phyloP scores from a whole-genome alignment of 129 eudicot species.

The Scalesia atractyloides region DNA sequence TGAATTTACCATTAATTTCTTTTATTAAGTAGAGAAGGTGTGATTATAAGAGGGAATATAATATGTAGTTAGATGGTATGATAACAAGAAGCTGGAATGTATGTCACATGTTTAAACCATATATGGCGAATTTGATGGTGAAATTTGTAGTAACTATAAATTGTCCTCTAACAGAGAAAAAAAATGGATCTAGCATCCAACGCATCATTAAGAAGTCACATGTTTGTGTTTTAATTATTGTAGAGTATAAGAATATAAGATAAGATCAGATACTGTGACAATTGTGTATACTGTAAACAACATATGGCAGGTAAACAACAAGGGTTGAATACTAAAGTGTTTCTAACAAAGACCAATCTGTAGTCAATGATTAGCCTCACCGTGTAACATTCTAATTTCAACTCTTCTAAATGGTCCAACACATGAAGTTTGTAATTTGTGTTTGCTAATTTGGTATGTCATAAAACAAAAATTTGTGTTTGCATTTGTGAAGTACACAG shows the following conservation, averaged over 20 bases:
- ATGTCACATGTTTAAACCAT: background rate
- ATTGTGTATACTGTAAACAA: background rate
- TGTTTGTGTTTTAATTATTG: background rate
- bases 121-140: conserved; percentile 7
- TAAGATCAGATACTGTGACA: conserved; percentile 1
- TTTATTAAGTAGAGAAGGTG: background rate
- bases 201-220: background rate
- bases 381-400: conserved; percentile 2
- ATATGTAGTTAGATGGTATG: background rate
- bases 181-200: conserved; percentile 7
- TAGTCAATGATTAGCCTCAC: conserved; percentile 8
- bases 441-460: background rate
- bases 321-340: conserved; percentile 11
- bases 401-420: background rate
- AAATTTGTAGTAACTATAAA: background rate
- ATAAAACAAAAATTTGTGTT: background rate
- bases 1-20: conserved; percentile 7
- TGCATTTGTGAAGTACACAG: background rate
- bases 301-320: conserved; percentile 11
- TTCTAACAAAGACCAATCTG: background rate
- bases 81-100: background rate
- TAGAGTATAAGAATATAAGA: conserved; percentile 8
- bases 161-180: conserved; percentile 12
- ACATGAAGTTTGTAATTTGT: too few relatives aligned
- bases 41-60: conserved; percentile 11